phyloP scores from a whole-genome alignment of 352 stramenopile genomes.

The Phytopythium mirpurense region DNA sequence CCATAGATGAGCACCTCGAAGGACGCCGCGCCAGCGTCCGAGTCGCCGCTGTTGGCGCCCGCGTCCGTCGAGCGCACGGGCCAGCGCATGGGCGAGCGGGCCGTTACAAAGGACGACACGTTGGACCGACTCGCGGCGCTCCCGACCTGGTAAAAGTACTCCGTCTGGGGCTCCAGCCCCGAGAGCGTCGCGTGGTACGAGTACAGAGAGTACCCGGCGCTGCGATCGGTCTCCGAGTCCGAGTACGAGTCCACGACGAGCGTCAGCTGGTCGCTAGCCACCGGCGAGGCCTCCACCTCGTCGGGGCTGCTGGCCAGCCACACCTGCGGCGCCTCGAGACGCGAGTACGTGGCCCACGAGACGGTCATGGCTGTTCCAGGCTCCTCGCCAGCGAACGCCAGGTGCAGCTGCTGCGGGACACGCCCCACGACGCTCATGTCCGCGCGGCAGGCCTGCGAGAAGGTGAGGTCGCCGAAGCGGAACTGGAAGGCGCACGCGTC shows the following conservation, averaged over 20 bases:
- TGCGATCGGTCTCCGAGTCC: constrained; percentile 13
- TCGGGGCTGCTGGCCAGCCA: constrained; percentile 23
- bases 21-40: constrained; percentile 17
- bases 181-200: constrained; percentile 37
- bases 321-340: constrained; percentile 24
- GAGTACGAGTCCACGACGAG: constrained; percentile 27
- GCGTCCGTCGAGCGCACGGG: constrained; percentile 30
- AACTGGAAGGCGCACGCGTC: constrained; percentile 25
- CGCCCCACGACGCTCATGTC: constrained; percentile 20
- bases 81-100: constrained; percentile 8
- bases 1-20: constrained; percentile 33
- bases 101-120: constrained; percentile 39
- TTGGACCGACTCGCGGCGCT: constrained; percentile 1
- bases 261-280: constrained; percentile 5
- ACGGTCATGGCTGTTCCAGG: constrained; percentile 34
- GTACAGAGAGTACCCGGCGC: constrained; percentile 37
- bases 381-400: constrained; percentile 37
- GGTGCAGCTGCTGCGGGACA: constrained; percentile 41
- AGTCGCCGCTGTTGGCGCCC: constrained; percentile 16
- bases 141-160: constrained; percentile 33
- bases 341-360: constrained; percentile 34
- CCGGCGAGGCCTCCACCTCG: constrained; percentile 7
- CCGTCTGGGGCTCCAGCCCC: constrained; percentile 23
- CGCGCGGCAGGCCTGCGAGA: constrained; percentile 33
- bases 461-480: constrained; percentile 30